These are phyloP conservation scores for Oryza longistaminata DNA, from an alignment of 176 grass and related monocot species.

Conservation along the genomic window DNA sequence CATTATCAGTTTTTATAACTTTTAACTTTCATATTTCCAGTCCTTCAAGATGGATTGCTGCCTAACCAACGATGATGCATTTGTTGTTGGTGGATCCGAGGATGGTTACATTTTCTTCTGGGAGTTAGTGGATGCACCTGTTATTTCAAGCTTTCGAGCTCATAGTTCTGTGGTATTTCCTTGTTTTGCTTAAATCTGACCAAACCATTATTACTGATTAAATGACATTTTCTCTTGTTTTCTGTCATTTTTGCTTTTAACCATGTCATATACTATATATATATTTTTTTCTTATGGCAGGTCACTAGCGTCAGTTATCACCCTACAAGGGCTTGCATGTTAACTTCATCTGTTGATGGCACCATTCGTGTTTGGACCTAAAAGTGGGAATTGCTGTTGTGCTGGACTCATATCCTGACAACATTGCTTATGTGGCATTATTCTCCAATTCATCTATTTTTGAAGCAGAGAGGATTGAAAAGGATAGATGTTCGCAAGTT, in stretches of 20 bases:
- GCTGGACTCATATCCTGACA: neutral
- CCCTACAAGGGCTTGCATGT: conserved; percentile 79
- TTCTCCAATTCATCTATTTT: neutral
- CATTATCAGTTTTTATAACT: neutral
- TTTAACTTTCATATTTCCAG: conserved; percentile 34
- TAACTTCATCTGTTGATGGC: conserved; percentile 92
- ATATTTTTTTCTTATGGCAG: conserved; percentile 45
- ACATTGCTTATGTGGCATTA: neutral
- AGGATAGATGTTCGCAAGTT: too few species aligned
- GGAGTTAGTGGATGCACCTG: conserved; percentile 88
- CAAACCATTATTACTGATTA: neutral
- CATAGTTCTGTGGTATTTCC: conserved; percentile 87
- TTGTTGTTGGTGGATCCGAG: conserved; percentile 86
- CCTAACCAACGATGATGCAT: conserved; percentile 88
- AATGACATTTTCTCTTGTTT: neutral
- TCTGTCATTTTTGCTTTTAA: neutral
- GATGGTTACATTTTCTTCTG: conserved; percentile 85
- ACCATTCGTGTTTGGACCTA: conserved; percentile 77
- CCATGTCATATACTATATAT: neutral
- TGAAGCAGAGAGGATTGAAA: too few species aligned
- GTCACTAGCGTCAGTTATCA: conserved; percentile 92
- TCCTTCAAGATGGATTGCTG: conserved; percentile 98
- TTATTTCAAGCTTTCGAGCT: conserved; percentile 77
- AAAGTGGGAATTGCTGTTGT: neutral
- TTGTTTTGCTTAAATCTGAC: neutral